Evolutionary conservation across 202 grass and related monocot species (phyloP).

Genomic region (Schoenoplectus tabernaemontani): DNA sequence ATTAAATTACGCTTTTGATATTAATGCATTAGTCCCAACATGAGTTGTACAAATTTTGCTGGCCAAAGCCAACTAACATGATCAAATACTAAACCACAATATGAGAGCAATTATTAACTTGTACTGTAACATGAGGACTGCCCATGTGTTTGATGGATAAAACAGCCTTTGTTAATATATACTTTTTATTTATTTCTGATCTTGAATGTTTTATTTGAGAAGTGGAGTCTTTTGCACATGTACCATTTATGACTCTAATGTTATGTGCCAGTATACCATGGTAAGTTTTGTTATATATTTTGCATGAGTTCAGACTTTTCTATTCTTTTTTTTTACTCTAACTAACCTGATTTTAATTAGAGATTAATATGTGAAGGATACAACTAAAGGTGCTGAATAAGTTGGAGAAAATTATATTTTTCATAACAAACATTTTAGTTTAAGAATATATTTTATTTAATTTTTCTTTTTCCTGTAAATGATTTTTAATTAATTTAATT

Average conservation of each 20-base stretch:
- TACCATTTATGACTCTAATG: not conserved
- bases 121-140: slow-evolving; percentile 3
- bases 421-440: no score
- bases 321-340: no score
- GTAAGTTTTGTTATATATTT: not conserved
- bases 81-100: slow-evolving; percentile 13
- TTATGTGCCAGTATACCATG: not conserved
- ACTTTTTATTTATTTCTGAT: not conserved
- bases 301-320: no score
- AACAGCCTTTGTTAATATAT: not conserved
- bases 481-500: no score
- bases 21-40: slow-evolving; percentile 9
- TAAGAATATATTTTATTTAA: no score
- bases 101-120: slow-evolving; percentile 23
- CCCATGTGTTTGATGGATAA: slow-evolving; percentile 12
- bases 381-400: not conserved
- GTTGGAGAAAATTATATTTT: no score
- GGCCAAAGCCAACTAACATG: slow-evolving; percentile 25
- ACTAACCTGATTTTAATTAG: no score
- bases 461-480: no score
- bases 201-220: not conserved
- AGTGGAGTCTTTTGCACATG: not conserved
- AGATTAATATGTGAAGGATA: not conserved
- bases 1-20: slow-evolving; percentile 10
- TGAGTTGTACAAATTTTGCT: slow-evolving; percentile 14